A percentile compares a stretch with the other conserved stretches of the same genome.
phyloP scores from a whole-genome alignment of 176 grass and related monocot species.

The Musa troglodytarum region DNA sequence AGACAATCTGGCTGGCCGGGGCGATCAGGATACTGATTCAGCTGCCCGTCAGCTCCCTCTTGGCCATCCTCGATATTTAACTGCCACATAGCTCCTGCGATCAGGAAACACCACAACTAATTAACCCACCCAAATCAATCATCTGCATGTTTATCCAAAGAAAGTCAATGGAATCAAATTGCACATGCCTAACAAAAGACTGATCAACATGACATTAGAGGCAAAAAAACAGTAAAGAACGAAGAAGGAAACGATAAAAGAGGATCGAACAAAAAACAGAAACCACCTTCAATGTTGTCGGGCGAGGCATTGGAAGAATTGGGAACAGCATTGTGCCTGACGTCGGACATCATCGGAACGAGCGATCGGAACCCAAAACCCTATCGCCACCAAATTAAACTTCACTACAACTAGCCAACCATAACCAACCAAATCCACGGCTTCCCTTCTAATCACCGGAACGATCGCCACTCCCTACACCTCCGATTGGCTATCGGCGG shows the following conservation, averaged over 20 bases:
- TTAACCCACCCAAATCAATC: not conserved
- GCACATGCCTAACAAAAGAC: not conserved
- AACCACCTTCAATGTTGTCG: not conserved
- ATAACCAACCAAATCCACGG: not conserved
- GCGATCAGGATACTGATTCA: constrained; percentile 32
- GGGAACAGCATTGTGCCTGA: not conserved
- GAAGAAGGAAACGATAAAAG: too few species aligned
- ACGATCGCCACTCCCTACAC: not conserved
- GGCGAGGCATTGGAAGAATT: not conserved
- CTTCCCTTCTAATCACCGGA: not conserved
- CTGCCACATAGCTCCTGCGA: constrained; percentile 26
- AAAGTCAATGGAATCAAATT: too few species aligned
- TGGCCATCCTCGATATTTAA: constrained; percentile 21
- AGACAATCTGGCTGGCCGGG: constrained; percentile 31
- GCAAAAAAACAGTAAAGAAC: too few species aligned
- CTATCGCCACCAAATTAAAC: not conserved
- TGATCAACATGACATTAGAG: not conserved
- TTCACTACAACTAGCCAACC: not conserved
- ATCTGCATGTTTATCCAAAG: too few species aligned
- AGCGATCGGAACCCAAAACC: not conserved
- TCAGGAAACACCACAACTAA: not conserved
- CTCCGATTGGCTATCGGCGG: not conserved
- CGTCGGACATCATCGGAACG: not conserved
- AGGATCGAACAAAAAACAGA: not conserved
- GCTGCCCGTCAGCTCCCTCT: not conserved